These are phyloP conservation scores for Pulveroboletus sp. DNA, from an alignment of 768 basidiomycete genomes.

Conservation along the genomic window DNA sequence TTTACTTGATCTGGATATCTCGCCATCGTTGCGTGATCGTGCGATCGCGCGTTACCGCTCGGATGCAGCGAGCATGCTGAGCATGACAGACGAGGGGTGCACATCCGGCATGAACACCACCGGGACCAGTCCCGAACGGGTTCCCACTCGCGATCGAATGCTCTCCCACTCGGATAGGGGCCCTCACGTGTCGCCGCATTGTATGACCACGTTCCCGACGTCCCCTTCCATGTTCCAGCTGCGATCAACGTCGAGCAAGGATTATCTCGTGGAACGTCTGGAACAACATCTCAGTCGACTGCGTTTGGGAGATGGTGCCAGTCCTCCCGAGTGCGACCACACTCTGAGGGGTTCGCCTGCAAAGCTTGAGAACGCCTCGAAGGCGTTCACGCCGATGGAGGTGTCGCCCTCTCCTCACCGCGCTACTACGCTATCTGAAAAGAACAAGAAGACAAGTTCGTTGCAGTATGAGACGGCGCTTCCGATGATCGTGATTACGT, in stretches of 20 bases:
- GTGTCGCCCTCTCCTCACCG: not conserved
- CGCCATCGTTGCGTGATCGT: not conserved
- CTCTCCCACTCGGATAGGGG: not conserved
- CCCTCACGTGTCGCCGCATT: not conserved
- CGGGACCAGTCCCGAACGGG: not conserved
- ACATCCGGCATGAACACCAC: constrained; percentile 15
- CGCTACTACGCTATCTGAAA: no score
- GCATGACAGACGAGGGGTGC: constrained; percentile 6
- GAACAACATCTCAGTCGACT: constrained; percentile 20
- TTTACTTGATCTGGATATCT: not conserved
- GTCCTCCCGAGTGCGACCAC: not conserved
- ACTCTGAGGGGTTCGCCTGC: no score
- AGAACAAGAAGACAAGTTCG: no score
- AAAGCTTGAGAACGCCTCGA: not conserved
- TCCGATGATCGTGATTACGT: constrained; percentile 25
- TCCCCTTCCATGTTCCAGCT: constrained; percentile 21
- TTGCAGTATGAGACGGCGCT: no score
- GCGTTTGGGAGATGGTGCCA: constrained; percentile 11
- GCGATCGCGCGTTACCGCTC: not conserved
- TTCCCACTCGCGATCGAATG: no score
- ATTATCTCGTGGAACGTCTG: constrained; percentile 20
- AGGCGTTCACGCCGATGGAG: constrained; percentile 7
- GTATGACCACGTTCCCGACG: constrained; percentile 10
- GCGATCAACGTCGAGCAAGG: constrained; percentile 16
- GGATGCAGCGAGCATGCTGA: constrained; percentile 5